Conservation (phyloP, 75 land plant genomes). For the Picea sitchensis region DNA sequence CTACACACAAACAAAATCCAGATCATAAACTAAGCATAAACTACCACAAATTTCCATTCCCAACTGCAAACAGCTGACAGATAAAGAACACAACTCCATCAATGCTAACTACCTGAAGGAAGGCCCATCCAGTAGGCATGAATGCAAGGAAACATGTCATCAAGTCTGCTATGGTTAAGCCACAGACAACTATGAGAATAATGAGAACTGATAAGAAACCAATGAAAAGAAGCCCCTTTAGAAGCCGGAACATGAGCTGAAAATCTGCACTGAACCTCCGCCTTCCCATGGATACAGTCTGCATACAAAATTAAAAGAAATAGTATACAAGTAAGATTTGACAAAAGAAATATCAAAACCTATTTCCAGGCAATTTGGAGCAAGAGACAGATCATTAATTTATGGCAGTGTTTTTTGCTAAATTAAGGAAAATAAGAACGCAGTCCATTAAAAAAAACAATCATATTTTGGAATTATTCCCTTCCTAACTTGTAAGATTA, state of each 20-base stretch:
- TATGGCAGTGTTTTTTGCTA: too few relatives aligned
- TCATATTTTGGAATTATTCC: too few relatives aligned
- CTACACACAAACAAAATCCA: slow-evolving; percentile 17
- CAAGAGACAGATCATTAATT: too few relatives aligned
- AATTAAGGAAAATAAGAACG: too few relatives aligned
- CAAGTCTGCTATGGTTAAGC: slow-evolving; percentile 69
- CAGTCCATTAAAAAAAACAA: too few relatives aligned
- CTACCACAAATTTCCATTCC: background rate
- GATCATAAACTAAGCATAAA: background rate
- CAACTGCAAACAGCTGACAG: background rate
- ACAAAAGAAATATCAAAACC: too few relatives aligned
- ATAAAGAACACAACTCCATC: slow-evolving; percentile 5
- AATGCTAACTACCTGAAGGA: slow-evolving; percentile 56
- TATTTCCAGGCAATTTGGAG: too few relatives aligned
- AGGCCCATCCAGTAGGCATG: slow-evolving; percentile 99
- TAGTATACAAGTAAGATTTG: background rate
- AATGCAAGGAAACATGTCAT: slow-evolving; percentile 78
- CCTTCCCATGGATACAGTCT: slow-evolving; percentile 97
- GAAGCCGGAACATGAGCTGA: slow-evolving; percentile 92
- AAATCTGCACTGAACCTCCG: slow-evolving; percentile 86
- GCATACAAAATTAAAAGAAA: background rate
- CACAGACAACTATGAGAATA: slow-evolving; percentile 65
- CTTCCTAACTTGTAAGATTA: too few relatives aligned
- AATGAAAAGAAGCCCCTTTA: slow-evolving; percentile 82
- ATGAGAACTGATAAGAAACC: slow-evolving; percentile 74